A percentile compares a stretch with the other conserved stretches of the same genome.
Conservation (phyloP, 2,329 filamentous ascomycete species). For the Myrmaecium sp. region DNA sequence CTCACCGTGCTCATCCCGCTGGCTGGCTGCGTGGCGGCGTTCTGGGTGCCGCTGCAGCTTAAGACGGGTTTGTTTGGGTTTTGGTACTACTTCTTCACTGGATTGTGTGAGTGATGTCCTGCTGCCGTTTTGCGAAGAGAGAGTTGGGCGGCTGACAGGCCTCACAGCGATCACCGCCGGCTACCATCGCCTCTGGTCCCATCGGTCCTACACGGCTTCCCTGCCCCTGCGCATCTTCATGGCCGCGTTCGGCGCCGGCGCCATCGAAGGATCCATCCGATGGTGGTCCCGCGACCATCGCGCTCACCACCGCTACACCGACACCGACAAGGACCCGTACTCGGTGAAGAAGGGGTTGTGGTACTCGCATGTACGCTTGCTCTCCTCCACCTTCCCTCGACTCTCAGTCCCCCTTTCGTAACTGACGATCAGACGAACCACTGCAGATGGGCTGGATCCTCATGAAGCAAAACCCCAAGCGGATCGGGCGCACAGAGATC, state of each 20-base stretch:
- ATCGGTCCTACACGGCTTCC: conserved; percentile 65
- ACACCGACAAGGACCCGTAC: conserved; percentile 84
- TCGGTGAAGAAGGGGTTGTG: conserved; percentile 70
- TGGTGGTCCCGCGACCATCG: conserved; percentile 84
- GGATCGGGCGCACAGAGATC: conserved; percentile 75
- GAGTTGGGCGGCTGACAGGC: conserved; percentile 1
- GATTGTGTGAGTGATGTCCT: conserved; percentile 29
- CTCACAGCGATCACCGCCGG: conserved; percentile 25
- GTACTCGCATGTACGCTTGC: conserved; percentile 5
- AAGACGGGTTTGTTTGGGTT: conserved; percentile 61
- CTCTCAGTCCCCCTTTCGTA: too few relatives aligned
- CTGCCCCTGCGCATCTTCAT: conserved; percentile 67
- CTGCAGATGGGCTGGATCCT: conserved; percentile 64
- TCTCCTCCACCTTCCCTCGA: too few relatives aligned
- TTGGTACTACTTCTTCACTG: conserved; percentile 67
- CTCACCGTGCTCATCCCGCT: conserved; percentile 67
- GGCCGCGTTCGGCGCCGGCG: conserved; percentile 63
- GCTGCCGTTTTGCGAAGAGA: background rate
- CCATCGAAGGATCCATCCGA: conserved; percentile 69
- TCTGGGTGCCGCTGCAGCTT: conserved; percentile 58
- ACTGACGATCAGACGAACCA: too few relatives aligned
- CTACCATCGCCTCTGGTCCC: conserved; percentile 74
- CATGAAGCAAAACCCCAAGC: conserved; percentile 84
- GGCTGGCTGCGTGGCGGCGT: conserved; percentile 52
- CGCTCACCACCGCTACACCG: conserved; percentile 80